These are phyloP conservation scores for Zalaria sp. DNA, from an alignment of 2,329 filamentous ascomycete genomes.

Conservation along the genomic window DNA sequence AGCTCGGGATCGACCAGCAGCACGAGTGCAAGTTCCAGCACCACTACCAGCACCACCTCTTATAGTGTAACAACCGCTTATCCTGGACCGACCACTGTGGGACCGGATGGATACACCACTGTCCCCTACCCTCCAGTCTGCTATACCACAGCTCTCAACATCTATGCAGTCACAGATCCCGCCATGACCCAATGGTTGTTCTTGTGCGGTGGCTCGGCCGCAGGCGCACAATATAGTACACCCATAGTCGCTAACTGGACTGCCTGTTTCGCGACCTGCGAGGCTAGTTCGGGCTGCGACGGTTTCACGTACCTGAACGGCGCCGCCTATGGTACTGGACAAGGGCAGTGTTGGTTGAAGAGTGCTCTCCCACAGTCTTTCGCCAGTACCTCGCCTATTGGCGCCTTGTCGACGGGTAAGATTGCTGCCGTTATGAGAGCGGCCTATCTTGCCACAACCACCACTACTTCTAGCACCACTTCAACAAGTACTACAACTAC, in stretches of 20 bases:
- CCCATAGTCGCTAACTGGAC: conserved; percentile 4
- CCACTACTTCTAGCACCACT: not conserved
- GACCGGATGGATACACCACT: conserved; percentile 6
- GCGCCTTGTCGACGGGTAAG: not conserved
- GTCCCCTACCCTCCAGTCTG: conserved; percentile 5
- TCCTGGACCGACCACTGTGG: not conserved
- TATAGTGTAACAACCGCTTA: not conserved
- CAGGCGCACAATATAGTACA: conserved; percentile 1
- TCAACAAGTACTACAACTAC: not conserved
- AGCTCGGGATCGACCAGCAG: not conserved
- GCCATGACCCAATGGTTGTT: conserved; percentile 3
- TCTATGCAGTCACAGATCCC: conserved; percentile 4
- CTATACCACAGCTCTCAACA: conserved; percentile 5
- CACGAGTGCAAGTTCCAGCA: not conserved
- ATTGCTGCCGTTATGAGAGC: not conserved
- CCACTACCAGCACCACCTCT: not conserved
- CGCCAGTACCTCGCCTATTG: conserved; percentile 1
- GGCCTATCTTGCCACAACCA: not conserved
- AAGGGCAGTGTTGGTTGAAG: conserved; percentile 9
- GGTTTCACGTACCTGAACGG: conserved; percentile 11
- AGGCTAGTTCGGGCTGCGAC: conserved; percentile 8
- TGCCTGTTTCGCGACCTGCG: conserved; percentile 12
- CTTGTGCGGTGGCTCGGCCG: conserved; percentile 8
- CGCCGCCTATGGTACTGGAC: conserved; percentile 7
- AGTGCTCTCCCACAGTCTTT: conserved; percentile 4